Base-by-base conservation (phyloP, 371 early-diverging fungal species). In the Rhizopus arrhizus region DNA sequence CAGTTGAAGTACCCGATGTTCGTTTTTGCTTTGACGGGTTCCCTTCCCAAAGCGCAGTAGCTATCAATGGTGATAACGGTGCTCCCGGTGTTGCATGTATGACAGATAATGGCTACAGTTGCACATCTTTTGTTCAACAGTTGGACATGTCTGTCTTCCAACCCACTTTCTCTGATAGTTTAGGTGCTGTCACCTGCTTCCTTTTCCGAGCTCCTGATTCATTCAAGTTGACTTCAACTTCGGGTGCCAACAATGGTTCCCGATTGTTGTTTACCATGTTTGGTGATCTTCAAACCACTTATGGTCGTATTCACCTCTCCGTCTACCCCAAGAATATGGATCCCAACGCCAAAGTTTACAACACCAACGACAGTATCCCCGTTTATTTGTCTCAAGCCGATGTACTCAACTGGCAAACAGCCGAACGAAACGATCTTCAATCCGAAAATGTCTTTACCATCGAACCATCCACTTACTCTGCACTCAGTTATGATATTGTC, bases 1-100 rank as follows among this genome's bases (percentile, higher is more conserved):
- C 58, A 12, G 80, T 77, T 6, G 66, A 74, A 16, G 72, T 77
- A 0, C 80, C 80, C 29, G 79, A 80, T 59, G 58, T 80, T n/a
- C 70, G 80, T 34, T 80, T 80, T 64, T 72, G 80, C 51, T 80
- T 74, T 54, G 80, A 80, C 59, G 80, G 80, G 4, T 80, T 60
- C 43, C 63, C 71, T 2, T 45, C 32, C 0, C 57, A 71, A 28
- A 48, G 66, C 13, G 34, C 55, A 10, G 35, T 22, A 41, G 4
- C 15, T 3, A 22, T 58, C 42, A 28, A 40, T 16, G 31, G 22
- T 1, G 64, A 59, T 34, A 4, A 10, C 16, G 52, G 74, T 32
- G 53, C 71, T 10, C 68, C 72, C 22, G 73, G 68, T 29, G 62
- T 80, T 13, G 41, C 62, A 11, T 80, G 80, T 46, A 64, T 66